Conservation (phyloP, 441 rosid species). For the Mallotus repandus region DNA sequence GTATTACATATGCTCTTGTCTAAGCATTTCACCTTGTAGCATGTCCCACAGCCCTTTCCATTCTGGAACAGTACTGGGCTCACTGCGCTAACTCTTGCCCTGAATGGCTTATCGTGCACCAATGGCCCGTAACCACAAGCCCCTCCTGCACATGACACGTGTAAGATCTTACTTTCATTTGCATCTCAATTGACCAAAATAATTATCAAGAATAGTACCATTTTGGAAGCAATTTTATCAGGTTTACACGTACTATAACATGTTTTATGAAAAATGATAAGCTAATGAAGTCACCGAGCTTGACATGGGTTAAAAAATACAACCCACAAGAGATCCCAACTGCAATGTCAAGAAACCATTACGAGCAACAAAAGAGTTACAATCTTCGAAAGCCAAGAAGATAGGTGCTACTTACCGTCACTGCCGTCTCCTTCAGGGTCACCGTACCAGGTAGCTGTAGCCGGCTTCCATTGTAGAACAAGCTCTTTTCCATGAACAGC, state of each 20-base stretch:
- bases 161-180: too few species aligned
- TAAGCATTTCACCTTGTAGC: constrained; percentile 75
- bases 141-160: constrained; percentile 52
- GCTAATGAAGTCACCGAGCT: too few species aligned
- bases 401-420: constrained; percentile 42
- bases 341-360: not conserved
- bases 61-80: constrained; percentile 78
- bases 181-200: too few species aligned
- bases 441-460: constrained; percentile 98
- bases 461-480: constrained; percentile 60
- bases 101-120: constrained; percentile 79
- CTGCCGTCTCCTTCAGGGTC: constrained; percentile 94
- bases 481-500: constrained; percentile 33
- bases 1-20: constrained; percentile 80
- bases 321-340: not conserved
- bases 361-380: too few species aligned
- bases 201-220: too few species aligned
- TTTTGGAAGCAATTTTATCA: too few species aligned
- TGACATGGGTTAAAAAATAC: too few species aligned
- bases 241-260: too few species aligned
- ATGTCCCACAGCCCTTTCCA: constrained; percentile 92
- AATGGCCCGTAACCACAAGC: constrained; percentile 96
- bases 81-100: constrained; percentile 89
- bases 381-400: not conserved
- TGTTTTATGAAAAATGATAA: too few species aligned